Base-by-base conservation (phyloP, 345 rosid genomes). In the Luvunga scandens region DNA sequence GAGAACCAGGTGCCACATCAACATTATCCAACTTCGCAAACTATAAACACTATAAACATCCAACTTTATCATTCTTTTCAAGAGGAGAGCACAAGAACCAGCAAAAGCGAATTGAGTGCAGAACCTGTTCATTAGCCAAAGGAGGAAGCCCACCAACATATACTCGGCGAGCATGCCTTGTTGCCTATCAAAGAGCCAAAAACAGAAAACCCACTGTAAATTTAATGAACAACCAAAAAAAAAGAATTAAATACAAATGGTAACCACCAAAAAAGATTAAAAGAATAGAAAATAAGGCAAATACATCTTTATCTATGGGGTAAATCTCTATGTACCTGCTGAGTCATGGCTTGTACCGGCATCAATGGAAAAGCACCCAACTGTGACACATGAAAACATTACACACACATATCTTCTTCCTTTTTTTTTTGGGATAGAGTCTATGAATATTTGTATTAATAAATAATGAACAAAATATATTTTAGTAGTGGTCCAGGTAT, bases 341-440 rank as follows among this genome's bases (percentile, higher is more conserved):
- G 90, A 64, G 90, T 87, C 90, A 87, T 87, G 50, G 86, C 86
- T 66, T 87, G 90, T 12, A 74, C 71, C 18, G 90, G 90, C 86
- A 87, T 81, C 74, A 87, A 33, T 48, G 87, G 81, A 59, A 83
- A 66, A 68, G 82, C 71, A 19, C 86, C 85, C 42, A 85, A 77
- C 83, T 82, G 76, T 75, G 42, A 56, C 80, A 81, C 59, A 64
- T 7, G 27, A 69, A 59, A 69, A 60, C 9, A 75, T 38, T 53
- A 60, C 42, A 4, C 63, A 22, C 38, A 45, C 18, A 45, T 45
- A 13, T 45, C 50, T 45, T 45, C 50, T 45, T 12, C 50, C 16
- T 42, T 12, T 12, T 0, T 42, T 42, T 42, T 42, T 42, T 12
- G 16, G 42, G 13, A 2, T 9, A 42, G 50, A 45, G 14, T 12